Conservation (phyloP, 1,139 yeast genomes). For the Candida sp. region DNA sequence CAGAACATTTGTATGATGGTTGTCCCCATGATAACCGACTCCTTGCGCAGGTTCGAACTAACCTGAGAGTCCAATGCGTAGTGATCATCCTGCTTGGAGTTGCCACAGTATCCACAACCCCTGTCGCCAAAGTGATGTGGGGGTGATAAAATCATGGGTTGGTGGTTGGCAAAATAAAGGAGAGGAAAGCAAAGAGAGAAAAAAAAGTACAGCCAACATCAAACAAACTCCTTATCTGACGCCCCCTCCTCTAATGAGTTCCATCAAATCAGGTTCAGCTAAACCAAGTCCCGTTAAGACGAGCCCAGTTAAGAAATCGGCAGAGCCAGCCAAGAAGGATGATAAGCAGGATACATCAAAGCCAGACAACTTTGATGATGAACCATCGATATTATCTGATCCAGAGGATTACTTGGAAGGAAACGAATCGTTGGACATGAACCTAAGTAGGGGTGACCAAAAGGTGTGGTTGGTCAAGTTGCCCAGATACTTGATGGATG, state of each 20-base stretch:
- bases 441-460: conserved; percentile 54
- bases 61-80: conserved; percentile 36
- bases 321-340: conserved; percentile 12
- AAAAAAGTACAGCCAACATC: neutral
- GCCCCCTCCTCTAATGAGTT: neutral
- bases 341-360: conserved; percentile 6
- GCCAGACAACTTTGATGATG: conserved; percentile 26
- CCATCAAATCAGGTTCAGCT: neutral
- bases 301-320: conserved; percentile 19
- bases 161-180: neutral
- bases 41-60: conserved; percentile 20
- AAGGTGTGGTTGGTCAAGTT: conserved; percentile 93
- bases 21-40: conserved; percentile 50
- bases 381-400: conserved; percentile 41
- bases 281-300: conserved; percentile 14
- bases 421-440: conserved; percentile 67
- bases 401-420: conserved; percentile 56
- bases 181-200: neutral
- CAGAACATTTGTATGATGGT: conserved; percentile 51
- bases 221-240: neutral
- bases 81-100: conserved; percentile 40
- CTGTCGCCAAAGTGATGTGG: conserved; percentile 27
- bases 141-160: conserved; percentile 10
- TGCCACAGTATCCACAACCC: conserved; percentile 70
- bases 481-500: conserved; percentile 84